These are phyloP conservation scores for Corniculantispora saksenae DNA, from an alignment of 2,329 filamentous ascomycete genomes.

Conservation along the genomic window DNA sequence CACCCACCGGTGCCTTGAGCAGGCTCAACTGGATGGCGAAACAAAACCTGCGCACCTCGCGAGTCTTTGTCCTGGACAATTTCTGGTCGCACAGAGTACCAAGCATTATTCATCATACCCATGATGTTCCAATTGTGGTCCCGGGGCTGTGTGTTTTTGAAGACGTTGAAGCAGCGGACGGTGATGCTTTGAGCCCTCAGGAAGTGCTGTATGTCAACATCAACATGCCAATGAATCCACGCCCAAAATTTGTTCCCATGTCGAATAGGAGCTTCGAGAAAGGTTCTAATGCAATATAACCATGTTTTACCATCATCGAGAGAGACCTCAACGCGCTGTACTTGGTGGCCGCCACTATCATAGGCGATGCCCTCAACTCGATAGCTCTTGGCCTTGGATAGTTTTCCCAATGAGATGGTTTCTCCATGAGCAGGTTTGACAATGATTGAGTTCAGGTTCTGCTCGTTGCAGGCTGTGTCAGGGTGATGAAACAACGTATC, in stretches of 20 bases:
- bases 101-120: conserved; percentile 58
- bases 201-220: conserved; percentile 46
- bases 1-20: conserved; percentile 47
- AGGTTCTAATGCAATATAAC: conserved; percentile 36
- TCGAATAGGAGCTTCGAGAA: conserved; percentile 48
- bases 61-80: conserved; percentile 34
- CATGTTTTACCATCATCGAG: conserved; percentile 44
- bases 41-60: conserved; percentile 37
- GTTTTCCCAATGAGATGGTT: conserved; percentile 38
- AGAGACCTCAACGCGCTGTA: conserved; percentile 46
- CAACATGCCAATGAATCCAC: conserved; percentile 54
- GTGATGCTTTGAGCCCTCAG: conserved; percentile 43
- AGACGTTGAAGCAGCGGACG: conserved; percentile 50
- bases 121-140: conserved; percentile 49
- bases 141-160: conserved; percentile 52
- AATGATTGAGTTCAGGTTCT: conserved; percentile 50
- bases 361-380: conserved; percentile 52
- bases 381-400: conserved; percentile 40
- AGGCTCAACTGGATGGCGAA: conserved; percentile 48
- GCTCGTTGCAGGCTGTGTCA: conserved; percentile 48
- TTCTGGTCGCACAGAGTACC: conserved; percentile 46
- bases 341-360: conserved; percentile 51
- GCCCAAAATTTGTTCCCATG: conserved; percentile 57
- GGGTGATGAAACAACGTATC: conserved; percentile 47
- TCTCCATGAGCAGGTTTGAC: conserved; percentile 47